Base-by-base conservation (phyloP, 1,284 basidiomycete genomes). In the Leccinum subrobustum region DNA sequence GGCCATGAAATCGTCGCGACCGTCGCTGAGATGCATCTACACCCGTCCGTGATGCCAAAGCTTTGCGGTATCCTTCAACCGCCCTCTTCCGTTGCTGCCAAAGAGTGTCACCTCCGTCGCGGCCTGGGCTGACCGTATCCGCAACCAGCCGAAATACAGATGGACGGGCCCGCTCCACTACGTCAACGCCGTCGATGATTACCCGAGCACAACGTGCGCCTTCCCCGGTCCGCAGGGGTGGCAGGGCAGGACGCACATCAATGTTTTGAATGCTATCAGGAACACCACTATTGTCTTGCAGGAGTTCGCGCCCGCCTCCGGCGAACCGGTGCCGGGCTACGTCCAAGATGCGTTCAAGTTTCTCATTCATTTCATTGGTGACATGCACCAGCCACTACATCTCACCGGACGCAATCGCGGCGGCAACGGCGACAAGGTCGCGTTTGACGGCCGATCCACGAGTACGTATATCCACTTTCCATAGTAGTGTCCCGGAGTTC, bases 301-400 rank as follows among this genome's bases (percentile, higher is more conserved):
- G 37, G 81, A 82, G n/a, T 85, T 79, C 70, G 73, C 73, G 20
- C 65, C 35, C 51, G 4, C 29, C 29, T 60, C 59, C 42, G 60
- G 29, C 51, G 64, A 67, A 35, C 59, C 67, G 52, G 65, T 73
- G 1, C 66, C 68, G 0, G 37, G 53, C n/a, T 63, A 72, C 65
- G 64, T 68, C 27, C 60, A 66, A 23, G 68, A 69, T 6, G 91
- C 93, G 2, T 79, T 96, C 69, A 91, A 93, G 71, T 97, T 96
- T 79, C 78, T 98, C 54, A 84, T 95, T 39, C 95, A 98, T 72
- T 95, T 94, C 64, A 63, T 96, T 8, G 95, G 95, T 0, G 95
- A 97, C 71, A 80, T 96, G 80, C 95, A 96, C 70, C 89, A 91
- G 83, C 95, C 95, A 8, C 78, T 97, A 55, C 95, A 98, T 73